A percentile compares a stretch with the other conserved stretches of the same genome.
phyloP scores from a whole-genome alignment of 2,329 filamentous ascomycete genomes.

The Xylariaceae sp. region DNA sequence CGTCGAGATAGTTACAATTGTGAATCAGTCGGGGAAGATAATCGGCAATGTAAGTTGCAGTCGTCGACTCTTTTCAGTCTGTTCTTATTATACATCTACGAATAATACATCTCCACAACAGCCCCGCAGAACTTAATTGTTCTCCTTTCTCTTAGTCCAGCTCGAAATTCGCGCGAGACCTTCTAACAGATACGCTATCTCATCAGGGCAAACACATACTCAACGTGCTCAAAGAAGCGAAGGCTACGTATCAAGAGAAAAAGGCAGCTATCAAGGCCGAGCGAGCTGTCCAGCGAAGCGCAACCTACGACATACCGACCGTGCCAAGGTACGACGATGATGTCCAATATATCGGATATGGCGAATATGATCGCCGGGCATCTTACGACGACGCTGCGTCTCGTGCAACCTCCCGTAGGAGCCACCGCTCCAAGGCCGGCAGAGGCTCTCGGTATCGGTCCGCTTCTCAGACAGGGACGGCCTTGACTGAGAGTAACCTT shows the following conservation, averaged over 20 bases:
- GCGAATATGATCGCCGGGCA: constrained; percentile 25
- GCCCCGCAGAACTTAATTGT: background rate
- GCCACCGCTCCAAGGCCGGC: constrained; percentile 44
- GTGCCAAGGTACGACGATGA: constrained; percentile 36
- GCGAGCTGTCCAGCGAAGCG: constrained; percentile 59
- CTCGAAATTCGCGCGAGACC: background rate
- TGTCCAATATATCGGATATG: constrained; percentile 34
- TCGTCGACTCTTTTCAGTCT: background rate
- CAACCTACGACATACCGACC: constrained; percentile 52
- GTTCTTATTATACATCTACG: too few species aligned
- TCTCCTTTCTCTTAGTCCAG: background rate
- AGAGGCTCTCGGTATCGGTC: constrained; percentile 38
- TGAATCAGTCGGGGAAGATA: constrained; percentile 39
- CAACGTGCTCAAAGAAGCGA: constrained; percentile 89
- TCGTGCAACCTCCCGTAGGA: constrained; percentile 47
- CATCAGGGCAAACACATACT: constrained; percentile 83
- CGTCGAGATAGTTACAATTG: constrained; percentile 37
- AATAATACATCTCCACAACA: background rate
- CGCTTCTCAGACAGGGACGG: constrained; percentile 39
- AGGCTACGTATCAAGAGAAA: constrained; percentile 82
- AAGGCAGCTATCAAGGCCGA: constrained; percentile 80
- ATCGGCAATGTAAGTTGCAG: constrained; percentile 38
- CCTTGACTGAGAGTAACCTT: constrained; percentile 57
- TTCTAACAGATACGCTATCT: constrained; percentile 12
- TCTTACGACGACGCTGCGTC: constrained; percentile 41